Conservation (phyloP, 208 protist genomes). For the Trypanosoma rangeli region DNA sequence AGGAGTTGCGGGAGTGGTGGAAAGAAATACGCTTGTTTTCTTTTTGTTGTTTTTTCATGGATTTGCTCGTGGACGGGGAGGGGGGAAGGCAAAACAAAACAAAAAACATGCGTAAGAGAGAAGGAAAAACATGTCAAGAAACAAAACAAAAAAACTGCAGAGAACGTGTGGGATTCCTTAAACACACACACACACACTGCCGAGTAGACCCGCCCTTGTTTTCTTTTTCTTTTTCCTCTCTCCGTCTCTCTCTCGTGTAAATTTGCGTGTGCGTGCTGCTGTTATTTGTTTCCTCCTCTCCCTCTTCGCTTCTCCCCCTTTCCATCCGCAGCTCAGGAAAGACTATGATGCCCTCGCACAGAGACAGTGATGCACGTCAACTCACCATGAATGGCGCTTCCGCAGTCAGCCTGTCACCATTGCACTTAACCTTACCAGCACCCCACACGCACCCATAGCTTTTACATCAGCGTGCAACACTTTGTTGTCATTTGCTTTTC, state of each 20-base stretch:
- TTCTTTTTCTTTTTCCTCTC: not conserved
- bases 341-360: not conserved
- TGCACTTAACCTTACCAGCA: not conserved
- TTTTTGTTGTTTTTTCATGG: not conserved
- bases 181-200: no score
- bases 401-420: not conserved
- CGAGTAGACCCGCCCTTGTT: not conserved
- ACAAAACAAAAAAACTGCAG: not conserved
- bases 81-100: not conserved
- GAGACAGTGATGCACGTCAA: not conserved
- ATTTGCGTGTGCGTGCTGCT: not conserved
- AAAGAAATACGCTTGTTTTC: no score
- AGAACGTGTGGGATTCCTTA: no score
- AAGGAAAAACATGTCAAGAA: slow-evolving; percentile 7
- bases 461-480: slow-evolving; percentile 21
- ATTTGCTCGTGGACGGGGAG: not conserved
- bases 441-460: not conserved
- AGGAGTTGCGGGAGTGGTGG: not conserved
- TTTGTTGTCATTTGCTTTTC: not conserved
- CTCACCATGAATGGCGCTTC: not conserved
- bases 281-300: not conserved
- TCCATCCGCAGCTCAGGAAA: not conserved
- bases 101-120: not conserved
- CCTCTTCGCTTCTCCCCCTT: not conserved
- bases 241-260: not conserved